Evolutionary conservation across 1,284 basidiomycete genomes (phyloP), one percentile per base, ranked within the genome.

Genomic region (Cystobasidium pallidum): DNA sequence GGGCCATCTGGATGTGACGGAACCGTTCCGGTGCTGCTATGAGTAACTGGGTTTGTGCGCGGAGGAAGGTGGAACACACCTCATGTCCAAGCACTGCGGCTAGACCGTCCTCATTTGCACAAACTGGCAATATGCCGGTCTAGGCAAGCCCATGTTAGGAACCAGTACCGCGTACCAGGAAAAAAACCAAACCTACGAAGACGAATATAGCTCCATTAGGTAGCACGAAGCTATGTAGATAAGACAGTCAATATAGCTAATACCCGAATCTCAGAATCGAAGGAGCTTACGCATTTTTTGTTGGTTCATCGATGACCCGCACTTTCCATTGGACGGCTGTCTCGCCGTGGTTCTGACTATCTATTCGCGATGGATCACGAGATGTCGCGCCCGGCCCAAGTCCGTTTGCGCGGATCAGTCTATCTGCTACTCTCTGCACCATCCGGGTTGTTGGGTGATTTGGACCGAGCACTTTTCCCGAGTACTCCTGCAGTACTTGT

Each of bases 51-150:
- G 36, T 39, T 39, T 39, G 36, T 13, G 36, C 13, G 36, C 36
- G 36, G 7, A 39, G 7, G 43, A 45, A 3, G n/a, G 11, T 15
- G 19, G 15, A 17, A 15, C 43, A 24, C 85, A 57, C 74, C 88
- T 92, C 92, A 80, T 97, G 94, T 0, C 91, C 88, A 1, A 97
- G 82, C 0, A 97, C 89, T 7, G 90, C 89, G 0, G 94, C 92
- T 0, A 98, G 82, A 0, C 92, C 93, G 74, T 90, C 86, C 75
- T 93, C 90, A 74, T 92, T 88, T 73, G 70, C 83, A 59, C 88
- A 89, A 4, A 94, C 83, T 0, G 91, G 92, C 8, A 97, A 81
- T 62, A 97, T 92, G 0, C 94, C 94, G 0, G 68, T 71, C 68
- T 71, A 30, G 17, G 13, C 13, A 24, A 8, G 34, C 21, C 91